Evolutionary conservation across 352 stramenopile genomes (phyloP).

Genomic region (Phytopythium boreale): DNA sequence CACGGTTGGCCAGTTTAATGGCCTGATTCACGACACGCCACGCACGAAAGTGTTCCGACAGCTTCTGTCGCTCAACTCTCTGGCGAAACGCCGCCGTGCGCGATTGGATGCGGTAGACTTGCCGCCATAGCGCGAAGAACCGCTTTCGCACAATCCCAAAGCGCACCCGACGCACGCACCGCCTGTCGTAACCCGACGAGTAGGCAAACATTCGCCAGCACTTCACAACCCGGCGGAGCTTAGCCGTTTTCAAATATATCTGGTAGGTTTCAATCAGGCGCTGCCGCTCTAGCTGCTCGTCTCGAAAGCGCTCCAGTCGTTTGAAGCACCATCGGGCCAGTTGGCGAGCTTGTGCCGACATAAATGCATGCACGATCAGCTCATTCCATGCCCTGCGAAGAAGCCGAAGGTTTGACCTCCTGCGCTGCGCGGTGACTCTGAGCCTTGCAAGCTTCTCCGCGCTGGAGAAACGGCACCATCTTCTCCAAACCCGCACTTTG

Average conservation of each 20-base stretch:
- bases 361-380: conserved; percentile 18
- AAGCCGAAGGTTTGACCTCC: not conserved
- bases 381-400: conserved; percentile 14
- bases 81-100: conserved; percentile 10
- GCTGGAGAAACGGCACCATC: not conserved
- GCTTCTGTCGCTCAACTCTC: conserved; percentile 9
- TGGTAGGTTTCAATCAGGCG: conserved; percentile 1
- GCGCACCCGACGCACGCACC: conserved; percentile 13
- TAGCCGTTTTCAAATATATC: conserved; percentile 3
- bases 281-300: conserved; percentile 8
- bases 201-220: conserved; percentile 18
- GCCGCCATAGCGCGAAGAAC: conserved; percentile 27
- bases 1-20: conserved; percentile 11
- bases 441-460: not conserved
- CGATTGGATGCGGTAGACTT: conserved; percentile 14
- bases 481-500: conserved; percentile 1
- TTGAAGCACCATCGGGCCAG: conserved; percentile 10
- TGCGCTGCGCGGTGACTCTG: not conserved
- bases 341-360: conserved; percentile 10
- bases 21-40: conserved; percentile 21
- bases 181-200: conserved; percentile 9
- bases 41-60: conserved; percentile 19
- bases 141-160: conserved; percentile 19
- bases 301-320: conserved; percentile 6
- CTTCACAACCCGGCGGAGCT: conserved; percentile 12